phyloP scores from a whole-genome alignment of 176 grass and related monocot species.

The Miscanthus lutarioriparius region DNA sequence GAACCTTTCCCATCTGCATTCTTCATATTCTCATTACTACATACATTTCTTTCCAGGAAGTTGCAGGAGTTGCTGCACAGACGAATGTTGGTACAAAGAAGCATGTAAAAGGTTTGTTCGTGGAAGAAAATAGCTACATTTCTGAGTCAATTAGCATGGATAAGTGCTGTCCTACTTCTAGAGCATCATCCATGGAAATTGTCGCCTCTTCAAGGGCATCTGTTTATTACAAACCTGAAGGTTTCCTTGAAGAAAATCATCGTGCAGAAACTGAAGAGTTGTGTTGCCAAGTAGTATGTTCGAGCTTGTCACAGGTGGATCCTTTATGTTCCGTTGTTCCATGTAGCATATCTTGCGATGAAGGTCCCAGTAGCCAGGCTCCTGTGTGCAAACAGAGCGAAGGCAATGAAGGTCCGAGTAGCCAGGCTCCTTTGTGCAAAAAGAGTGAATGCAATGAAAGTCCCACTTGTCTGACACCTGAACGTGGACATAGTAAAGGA shows the following conservation, averaged over 20 bases:
- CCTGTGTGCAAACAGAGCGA: conserved; percentile 14
- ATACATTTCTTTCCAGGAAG: conserved; percentile 51
- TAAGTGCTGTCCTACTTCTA: conserved; percentile 34
- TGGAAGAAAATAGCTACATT: conserved; percentile 80
- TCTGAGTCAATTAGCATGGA: conserved; percentile 71
- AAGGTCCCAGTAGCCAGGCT: conserved; percentile 11
- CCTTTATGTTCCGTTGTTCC: conserved; percentile 85
- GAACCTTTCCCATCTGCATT: background rate
- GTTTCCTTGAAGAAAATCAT: conserved; percentile 36
- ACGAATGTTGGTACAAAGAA: conserved; percentile 48
- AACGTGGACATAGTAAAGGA: conserved; percentile 24
- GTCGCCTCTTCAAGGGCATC: conserved; percentile 65
- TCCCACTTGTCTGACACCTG: conserved; percentile 34
- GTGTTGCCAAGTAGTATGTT: conserved; percentile 41
- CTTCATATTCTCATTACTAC: conserved; percentile 11
- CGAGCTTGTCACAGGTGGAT: conserved; percentile 58
- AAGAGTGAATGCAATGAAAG: conserved; percentile 34
- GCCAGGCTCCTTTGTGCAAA: background rate
- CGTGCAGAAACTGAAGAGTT: conserved; percentile 25
- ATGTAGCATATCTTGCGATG: conserved; percentile 69
- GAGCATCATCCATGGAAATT: conserved; percentile 54
- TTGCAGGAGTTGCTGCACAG: conserved; percentile 22
- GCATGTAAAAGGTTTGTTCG: conserved; percentile 52
- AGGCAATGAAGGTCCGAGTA: conserved; percentile 15
- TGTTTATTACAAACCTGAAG: conserved; percentile 33